Evolutionary conservation across 1,284 basidiomycete species (phyloP).

Genomic region (Schizophyllum amplum): DNA sequence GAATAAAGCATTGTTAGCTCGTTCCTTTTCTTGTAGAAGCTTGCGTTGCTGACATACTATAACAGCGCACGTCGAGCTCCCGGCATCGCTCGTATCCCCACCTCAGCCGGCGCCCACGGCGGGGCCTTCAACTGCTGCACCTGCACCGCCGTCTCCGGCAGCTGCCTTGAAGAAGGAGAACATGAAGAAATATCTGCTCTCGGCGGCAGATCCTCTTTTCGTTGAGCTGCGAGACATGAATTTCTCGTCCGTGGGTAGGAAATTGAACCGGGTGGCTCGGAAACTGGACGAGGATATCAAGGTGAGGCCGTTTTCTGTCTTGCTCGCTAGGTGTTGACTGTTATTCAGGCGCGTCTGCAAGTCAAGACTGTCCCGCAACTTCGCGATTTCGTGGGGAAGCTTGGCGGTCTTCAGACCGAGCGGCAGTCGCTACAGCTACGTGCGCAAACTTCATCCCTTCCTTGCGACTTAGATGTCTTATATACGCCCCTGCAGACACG

Average conservation of each 20-base stretch:
- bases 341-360: slow-evolving; percentile 54
- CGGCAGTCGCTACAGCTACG: slow-evolving; percentile 86
- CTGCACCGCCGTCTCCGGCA: slow-evolving; percentile 34
- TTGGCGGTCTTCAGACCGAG: slow-evolving; percentile 87
- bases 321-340: not conserved
- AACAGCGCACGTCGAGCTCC: slow-evolving; percentile 85
- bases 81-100: slow-evolving; percentile 64
- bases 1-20: slow-evolving; percentile 77
- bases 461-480: slow-evolving; percentile 3
- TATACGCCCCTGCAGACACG: slow-evolving; percentile 66
- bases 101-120: slow-evolving; percentile 32
- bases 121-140: slow-evolving; percentile 32
- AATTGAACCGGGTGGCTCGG: slow-evolving; percentile 76
- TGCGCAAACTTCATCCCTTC: slow-evolving; percentile 26
- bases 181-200: slow-evolving; percentile 82
- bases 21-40: slow-evolving; percentile 2
- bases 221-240: slow-evolving; percentile 85
- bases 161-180: slow-evolving; percentile 60
- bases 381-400: slow-evolving; percentile 90
- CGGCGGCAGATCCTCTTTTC: slow-evolving; percentile 76
- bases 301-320: slow-evolving; percentile 29
- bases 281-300: slow-evolving; percentile 90
- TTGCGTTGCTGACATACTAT: slow-evolving; percentile 3
- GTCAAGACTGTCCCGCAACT: slow-evolving; percentile 92
- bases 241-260: slow-evolving; percentile 87